These are phyloP conservation scores for Taphrina sp. DNA, from an alignment of 1,139 yeast species.

Conservation along the genomic window DNA sequence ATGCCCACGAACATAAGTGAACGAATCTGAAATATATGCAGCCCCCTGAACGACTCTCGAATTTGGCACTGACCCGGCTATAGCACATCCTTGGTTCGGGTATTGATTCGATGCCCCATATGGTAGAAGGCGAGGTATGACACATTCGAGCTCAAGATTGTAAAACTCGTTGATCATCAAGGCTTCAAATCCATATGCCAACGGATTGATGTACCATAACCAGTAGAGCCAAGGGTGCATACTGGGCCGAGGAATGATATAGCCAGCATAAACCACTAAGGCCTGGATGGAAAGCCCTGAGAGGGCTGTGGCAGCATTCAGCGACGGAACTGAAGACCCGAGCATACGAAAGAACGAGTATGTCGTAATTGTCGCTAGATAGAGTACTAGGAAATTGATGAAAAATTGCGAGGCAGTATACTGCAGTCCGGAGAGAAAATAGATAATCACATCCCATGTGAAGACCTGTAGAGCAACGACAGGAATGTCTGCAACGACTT, in stretches of 20 bases:
- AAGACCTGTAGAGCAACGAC: constrained; percentile 56
- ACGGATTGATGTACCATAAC: constrained; percentile 73
- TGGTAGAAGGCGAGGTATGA: constrained; percentile 50
- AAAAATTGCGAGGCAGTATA: constrained; percentile 68
- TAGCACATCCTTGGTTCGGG: constrained; percentile 47
- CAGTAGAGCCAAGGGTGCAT: constrained; percentile 71
- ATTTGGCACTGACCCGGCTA: constrained; percentile 53
- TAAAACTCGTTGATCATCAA: constrained; percentile 64
- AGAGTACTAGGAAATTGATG: constrained; percentile 57
- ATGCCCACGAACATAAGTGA: constrained; percentile 51
- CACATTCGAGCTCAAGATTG: constrained; percentile 50
- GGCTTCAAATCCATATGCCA: constrained; percentile 66
- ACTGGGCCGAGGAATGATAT: constrained; percentile 62
- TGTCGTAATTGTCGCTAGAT: constrained; percentile 56
- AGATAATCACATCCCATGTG: constrained; percentile 59
- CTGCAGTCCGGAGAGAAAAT: constrained; percentile 66
- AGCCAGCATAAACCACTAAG: constrained; percentile 68
- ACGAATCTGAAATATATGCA: constrained; percentile 47
- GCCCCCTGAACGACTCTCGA: constrained; percentile 52
- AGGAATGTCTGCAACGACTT: constrained; percentile 67
- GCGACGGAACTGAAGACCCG: constrained; percentile 61
- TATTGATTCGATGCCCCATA: constrained; percentile 51
- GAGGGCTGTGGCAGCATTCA: constrained; percentile 70
- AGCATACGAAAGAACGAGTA: constrained; percentile 70
- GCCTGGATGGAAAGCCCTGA: constrained; percentile 62